Base-by-base conservation (phyloP, 495 filamentous ascomycete genomes). In the Xylaria flabelliformis region DNA sequence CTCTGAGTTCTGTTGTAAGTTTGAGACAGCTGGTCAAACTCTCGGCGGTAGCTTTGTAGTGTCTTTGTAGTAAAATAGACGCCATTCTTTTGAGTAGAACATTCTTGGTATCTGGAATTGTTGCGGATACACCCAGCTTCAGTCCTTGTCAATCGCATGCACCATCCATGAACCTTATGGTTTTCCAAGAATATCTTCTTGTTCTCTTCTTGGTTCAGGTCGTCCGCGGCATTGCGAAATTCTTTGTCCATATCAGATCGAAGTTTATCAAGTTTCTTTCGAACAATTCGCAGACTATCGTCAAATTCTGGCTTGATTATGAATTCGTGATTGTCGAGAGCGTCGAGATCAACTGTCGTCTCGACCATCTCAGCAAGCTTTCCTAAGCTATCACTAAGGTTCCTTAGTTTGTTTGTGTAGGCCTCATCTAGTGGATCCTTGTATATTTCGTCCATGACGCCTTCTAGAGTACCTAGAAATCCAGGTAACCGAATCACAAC, bases 121-220 rank as follows among this genome's bases (percentile, higher is more conserved):
- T 95, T 95, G 63, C 96, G 91, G 75, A 99, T 99, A 77, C 93
- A 96, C 36, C 91, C 90, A 4, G 96, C 93, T 82, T 99, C 96
- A 15, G 90, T 95, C 68, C 96, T 87, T 17, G 96, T 98, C 24
- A 99, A 84, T 53, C 96, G 90, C 85, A 99, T 96, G 83, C 95
- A 98, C 94, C 94, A 98, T 29, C 97, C 97, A 75, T 99, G 94
- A 2, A 94, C 91, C 74, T 90, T 92, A 83, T 98, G 96, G 77
- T 98, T 97, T 75, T 99, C 96, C 62, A 99, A 87, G 81, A 98
- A 98, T 44, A 99, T 90, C 80, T 99, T 99, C 87, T 99, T 99
- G 76, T 98, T 95, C 71, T 90, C 90, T 73, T 99, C 96, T 76
- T 97, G 95, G 67, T 89, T 89, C n/a, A 99, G 86, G 79, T 98